phyloP scores from a whole-genome alignment of 768 basidiomycete species.

The Termitomyces sp. region DNA sequence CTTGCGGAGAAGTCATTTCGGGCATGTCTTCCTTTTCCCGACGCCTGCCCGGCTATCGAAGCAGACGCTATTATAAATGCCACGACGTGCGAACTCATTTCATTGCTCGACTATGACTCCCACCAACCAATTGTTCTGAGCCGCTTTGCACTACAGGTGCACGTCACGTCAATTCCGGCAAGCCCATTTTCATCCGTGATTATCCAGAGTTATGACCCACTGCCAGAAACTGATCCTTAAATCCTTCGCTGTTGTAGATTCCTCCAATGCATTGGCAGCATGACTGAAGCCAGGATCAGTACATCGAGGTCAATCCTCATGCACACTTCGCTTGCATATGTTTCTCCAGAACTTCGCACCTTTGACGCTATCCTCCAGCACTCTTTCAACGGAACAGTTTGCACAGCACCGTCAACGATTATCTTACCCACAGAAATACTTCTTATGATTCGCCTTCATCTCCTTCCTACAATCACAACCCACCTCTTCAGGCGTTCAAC shows the following conservation, averaged over 20 bases:
- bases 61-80: constrained; percentile 16
- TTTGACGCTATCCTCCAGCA: constrained; percentile 31
- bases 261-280: constrained; percentile 4
- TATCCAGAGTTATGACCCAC: constrained; percentile 7
- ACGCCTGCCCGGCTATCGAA: constrained; percentile 18
- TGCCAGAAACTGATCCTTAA: constrained; percentile 8
- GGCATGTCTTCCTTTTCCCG: constrained; percentile 22
- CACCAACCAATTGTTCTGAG: constrained; percentile 10
- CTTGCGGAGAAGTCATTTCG: constrained; percentile 15
- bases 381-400: constrained; percentile 8
- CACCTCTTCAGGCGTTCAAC: constrained; percentile 37
- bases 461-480: constrained; percentile 36
- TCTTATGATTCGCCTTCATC: constrained; percentile 41
- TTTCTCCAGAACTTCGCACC: constrained; percentile 39
- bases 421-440: constrained; percentile 48
- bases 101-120: constrained; percentile 10
- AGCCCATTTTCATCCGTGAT: constrained; percentile 13
- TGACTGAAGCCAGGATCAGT: constrained; percentile 21
- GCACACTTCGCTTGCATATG: constrained; percentile 45
- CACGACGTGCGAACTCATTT: constrained; percentile 15
- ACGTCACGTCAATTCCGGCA: constrained; percentile 32
- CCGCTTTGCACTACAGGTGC: constrained; percentile 21
- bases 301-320: constrained; percentile 39
- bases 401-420: constrained; percentile 9
- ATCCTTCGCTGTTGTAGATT: neutral